Evolutionary conservation across 345 rosid species (phyloP).

Genomic region (Syzygium jambos): DNA sequence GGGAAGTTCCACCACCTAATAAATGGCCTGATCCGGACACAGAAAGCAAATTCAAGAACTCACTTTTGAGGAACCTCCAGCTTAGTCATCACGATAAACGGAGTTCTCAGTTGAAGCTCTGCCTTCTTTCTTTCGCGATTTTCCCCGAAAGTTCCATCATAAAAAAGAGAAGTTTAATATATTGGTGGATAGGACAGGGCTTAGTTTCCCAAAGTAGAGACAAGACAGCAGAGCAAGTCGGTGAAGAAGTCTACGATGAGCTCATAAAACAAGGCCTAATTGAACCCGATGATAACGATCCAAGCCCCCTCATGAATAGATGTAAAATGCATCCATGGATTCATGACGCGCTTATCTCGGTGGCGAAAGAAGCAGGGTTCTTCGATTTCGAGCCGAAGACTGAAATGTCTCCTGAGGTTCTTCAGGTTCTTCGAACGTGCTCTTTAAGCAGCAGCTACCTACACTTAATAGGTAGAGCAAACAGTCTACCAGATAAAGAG

Average conservation of each 20-base stretch:
- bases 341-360: neutral
- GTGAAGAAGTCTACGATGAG: neutral
- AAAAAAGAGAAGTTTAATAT: neutral
- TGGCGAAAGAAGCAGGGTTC: neutral
- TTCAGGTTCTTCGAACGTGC: neutral
- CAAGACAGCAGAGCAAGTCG: constrained; percentile 2
- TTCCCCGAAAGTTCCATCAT: neutral
- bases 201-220: neutral
- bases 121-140: neutral
- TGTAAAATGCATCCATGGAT: constrained; percentile 3
- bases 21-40: accelerated
- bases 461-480: neutral
- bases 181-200: constrained; percentile 17
- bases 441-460: neutral
- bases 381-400: neutral
- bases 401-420: neutral
- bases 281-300: neutral
- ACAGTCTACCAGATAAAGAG: neutral
- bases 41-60: accelerated
- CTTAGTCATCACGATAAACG: accelerated
- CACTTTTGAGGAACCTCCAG: accelerated
- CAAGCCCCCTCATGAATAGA: neutral
- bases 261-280: neutral
- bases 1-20: neutral
- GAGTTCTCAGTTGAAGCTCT: accelerated